Percentiles rank a stretch among this genome's conserved stretches.
Conservation (phyloP, 2,329 filamentous ascomycete genomes). For the Apiospora pterosperma region DNA sequence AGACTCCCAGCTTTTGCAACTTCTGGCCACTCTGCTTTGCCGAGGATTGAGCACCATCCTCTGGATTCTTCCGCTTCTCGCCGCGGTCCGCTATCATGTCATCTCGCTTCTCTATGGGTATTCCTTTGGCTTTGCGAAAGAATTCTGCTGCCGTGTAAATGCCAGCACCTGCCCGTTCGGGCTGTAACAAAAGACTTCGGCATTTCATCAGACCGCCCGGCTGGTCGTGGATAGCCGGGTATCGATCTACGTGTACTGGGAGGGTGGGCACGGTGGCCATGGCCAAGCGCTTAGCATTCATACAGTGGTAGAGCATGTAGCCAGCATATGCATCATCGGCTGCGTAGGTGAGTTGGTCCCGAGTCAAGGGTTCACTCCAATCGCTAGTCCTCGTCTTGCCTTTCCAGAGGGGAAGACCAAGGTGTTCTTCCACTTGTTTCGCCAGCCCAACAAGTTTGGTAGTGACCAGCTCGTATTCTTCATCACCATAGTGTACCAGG, state of each 20-base stretch:
- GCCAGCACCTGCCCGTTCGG: background rate
- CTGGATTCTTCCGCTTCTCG: background rate
- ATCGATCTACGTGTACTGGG: slow-evolving; percentile 16
- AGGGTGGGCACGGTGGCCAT: slow-evolving; percentile 17
- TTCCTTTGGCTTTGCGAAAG: background rate
- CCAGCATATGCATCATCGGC: slow-evolving; percentile 22
- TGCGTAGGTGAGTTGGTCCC: slow-evolving; percentile 17
- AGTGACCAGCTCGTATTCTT: slow-evolving; percentile 10
- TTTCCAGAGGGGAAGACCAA: slow-evolving; percentile 21
- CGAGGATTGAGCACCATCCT: background rate
- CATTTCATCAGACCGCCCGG: background rate
- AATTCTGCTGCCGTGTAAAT: background rate
- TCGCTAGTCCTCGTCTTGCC: slow-evolving; percentile 16
- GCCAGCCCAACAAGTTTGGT: slow-evolving; percentile 14
- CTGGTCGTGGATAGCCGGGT: background rate
- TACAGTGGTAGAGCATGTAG: slow-evolving; percentile 25
- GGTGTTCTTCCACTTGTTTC: slow-evolving; percentile 15
- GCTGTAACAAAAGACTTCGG: background rate
- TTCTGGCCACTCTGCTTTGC: background rate
- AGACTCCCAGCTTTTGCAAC: background rate
- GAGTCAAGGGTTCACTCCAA: slow-evolving; percentile 16
- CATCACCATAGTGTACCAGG: slow-evolving; percentile 11
- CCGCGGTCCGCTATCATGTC: background rate
- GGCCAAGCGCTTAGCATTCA: slow-evolving; percentile 19
- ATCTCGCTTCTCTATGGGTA: background rate